Conservation (phyloP, 768 basidiomycete species). For the Auricularia cornea region DNA sequence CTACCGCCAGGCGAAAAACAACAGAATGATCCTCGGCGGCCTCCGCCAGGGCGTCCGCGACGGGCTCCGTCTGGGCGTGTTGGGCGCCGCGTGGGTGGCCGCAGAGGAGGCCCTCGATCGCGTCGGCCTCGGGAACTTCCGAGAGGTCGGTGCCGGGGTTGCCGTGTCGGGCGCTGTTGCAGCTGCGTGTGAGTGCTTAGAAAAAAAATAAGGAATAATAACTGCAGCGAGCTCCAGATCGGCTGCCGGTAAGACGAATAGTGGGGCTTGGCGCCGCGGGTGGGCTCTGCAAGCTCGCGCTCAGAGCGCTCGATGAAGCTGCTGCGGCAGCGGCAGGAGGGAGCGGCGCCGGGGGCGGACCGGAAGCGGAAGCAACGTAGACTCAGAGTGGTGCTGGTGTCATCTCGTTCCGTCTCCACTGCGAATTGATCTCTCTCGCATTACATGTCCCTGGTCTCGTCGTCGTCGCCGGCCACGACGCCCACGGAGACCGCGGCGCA, state of each 20-base stretch:
- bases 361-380: not conserved
- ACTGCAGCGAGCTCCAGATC: slow-evolving; percentile 32
- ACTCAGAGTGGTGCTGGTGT: not conserved
- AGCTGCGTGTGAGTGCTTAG: slow-evolving; percentile 37
- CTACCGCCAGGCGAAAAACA: slow-evolving; percentile 95
- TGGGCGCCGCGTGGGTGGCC: slow-evolving; percentile 41
- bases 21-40: slow-evolving; percentile 66
- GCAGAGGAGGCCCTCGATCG: slow-evolving; percentile 37
- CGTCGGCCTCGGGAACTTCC: slow-evolving; percentile 32
- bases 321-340: slow-evolving; percentile 1
- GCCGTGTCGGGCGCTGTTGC: slow-evolving; percentile 56
- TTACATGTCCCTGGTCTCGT: slow-evolving; percentile 5
- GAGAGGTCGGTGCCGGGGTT: slow-evolving; percentile 55
- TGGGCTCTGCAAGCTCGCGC: slow-evolving; percentile 27
- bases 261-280: slow-evolving; percentile 43
- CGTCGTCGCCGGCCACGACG: slow-evolving; percentile 21
- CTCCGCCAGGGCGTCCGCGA: slow-evolving; percentile 58
- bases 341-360: not conserved
- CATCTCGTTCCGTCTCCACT: not conserved
- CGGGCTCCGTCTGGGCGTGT: slow-evolving; percentile 40
- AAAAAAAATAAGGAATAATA: not conserved
- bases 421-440: not conserved
- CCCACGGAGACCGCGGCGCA: slow-evolving; percentile 11
- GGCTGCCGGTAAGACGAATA: slow-evolving; percentile 47
- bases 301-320: slow-evolving; percentile 16